phyloP scores from a whole-genome alignment of 768 basidiomycete genomes.

The Leccinum subgranulosum region DNA sequence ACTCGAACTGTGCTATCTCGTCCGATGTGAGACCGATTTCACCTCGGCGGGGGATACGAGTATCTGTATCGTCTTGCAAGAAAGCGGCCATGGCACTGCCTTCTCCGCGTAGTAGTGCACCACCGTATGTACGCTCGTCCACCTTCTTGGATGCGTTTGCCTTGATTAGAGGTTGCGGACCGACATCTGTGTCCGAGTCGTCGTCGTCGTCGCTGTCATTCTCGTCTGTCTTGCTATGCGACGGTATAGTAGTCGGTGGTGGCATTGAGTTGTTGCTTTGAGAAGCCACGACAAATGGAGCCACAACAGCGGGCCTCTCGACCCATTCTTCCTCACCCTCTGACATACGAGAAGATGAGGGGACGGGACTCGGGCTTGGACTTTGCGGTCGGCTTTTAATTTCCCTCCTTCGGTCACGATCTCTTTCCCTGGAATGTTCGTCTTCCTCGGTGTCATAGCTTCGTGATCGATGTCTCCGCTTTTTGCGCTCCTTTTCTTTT shows the following conservation, averaged over 20 bases:
- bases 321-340: conserved; percentile 67
- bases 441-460: conserved; percentile 33
- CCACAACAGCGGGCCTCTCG: conserved; percentile 44
- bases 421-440: conserved; percentile 29
- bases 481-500: conserved; percentile 44
- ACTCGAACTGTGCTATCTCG: conserved; percentile 84
- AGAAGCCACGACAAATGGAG: conserved; percentile 25
- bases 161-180: conserved; percentile 66
- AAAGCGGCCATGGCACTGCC: conserved; percentile 98
- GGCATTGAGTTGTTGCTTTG: conserved; percentile 23
- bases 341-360: conserved; percentile 25
- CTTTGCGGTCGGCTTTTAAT: conserved; percentile 34
- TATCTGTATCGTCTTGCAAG: conserved; percentile 76
- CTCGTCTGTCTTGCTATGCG: conserved; percentile 22
- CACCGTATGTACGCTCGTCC: conserved; percentile 85
- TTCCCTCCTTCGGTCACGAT: conserved; percentile 27
- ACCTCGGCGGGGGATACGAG: conserved; percentile 96
- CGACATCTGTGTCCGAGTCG: conserved; percentile 67
- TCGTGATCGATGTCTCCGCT: conserved; percentile 35
- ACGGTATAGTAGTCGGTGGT: conserved; percentile 19
- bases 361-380: conserved; percentile 34
- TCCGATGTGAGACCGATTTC: conserved; percentile 92
- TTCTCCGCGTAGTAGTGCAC: conserved; percentile 90
- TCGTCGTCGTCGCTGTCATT: conserved; percentile 35
- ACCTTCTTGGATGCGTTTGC: conserved; percentile 46